A percentile compares a stretch with the other conserved stretches of the same genome.
Conservation (phyloP, 176 grass and related monocot genomes). For the Zoysia japonica region DNA sequence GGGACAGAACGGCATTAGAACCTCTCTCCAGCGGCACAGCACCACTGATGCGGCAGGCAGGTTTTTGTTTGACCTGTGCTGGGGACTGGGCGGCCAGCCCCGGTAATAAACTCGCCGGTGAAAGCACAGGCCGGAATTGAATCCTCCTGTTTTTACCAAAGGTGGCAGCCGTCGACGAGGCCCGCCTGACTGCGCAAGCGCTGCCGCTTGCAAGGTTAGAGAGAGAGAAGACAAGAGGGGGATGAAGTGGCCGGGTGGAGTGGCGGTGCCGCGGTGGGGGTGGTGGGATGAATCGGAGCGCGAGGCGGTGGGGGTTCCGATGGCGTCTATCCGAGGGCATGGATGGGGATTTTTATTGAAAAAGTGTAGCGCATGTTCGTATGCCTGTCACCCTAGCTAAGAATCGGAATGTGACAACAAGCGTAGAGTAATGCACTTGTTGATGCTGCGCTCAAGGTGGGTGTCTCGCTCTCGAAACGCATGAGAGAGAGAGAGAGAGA, state of each 20-base stretch:
- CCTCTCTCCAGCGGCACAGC: conserved; percentile 23
- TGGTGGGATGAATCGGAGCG: conserved; percentile 12
- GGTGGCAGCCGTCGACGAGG: conserved; percentile 45
- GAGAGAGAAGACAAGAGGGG: neutral
- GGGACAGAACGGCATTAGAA: conserved; percentile 68
- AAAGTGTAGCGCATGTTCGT: conserved; percentile 51
- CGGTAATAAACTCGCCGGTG: neutral
- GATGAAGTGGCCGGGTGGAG: too few relatives aligned
- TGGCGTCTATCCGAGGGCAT: neutral
- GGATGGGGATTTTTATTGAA: conserved; percentile 53
- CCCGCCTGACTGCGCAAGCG: neutral
- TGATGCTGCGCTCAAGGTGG: conserved; percentile 12
- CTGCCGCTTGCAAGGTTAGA: neutral
- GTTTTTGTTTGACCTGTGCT: conserved; percentile 42
- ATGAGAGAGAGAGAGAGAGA: neutral
- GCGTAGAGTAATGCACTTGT: neutral
- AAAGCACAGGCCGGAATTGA: neutral
- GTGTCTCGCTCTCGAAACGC: neutral
- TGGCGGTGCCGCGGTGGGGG: neutral
- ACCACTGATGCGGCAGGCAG: conserved; percentile 36
- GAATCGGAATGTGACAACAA: neutral
- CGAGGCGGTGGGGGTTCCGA: conserved; percentile 9
- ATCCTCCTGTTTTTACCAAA: conserved; percentile 36
- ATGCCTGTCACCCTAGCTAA: conserved; percentile 42
- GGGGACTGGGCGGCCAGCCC: neutral